phyloP scores from a whole-genome alignment of 805 yeast species.

The Metschnikowia vanudenii region DNA sequence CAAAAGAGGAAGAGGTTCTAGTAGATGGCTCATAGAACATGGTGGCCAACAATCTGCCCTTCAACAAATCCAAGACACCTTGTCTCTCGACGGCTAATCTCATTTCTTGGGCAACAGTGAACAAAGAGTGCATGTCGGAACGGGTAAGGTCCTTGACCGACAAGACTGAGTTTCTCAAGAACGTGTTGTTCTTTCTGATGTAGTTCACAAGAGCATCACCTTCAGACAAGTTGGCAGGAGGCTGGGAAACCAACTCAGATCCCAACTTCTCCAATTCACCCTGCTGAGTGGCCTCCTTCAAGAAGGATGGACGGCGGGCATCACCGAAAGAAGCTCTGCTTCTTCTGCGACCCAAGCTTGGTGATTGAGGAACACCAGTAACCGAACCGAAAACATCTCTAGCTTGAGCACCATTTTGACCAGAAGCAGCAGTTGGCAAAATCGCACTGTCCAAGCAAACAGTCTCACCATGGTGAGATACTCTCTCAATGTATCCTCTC shows the following conservation, averaged over 20 bases:
- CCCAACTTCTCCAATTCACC: conserved; percentile 50
- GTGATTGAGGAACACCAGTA: conserved; percentile 46
- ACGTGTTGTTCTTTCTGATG: conserved; percentile 83
- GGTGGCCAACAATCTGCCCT: conserved; percentile 89
- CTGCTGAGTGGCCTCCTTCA: conserved; percentile 38
- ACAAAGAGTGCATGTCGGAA: conserved; percentile 85
- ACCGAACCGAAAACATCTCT: conserved; percentile 43
- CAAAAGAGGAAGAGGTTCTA: conserved; percentile 93
- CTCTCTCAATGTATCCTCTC: conserved; percentile 87
- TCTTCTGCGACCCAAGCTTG: conserved; percentile 32
- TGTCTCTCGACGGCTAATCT: conserved; percentile 94
- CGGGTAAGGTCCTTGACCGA: conserved; percentile 87
- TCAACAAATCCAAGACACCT: conserved; percentile 87
- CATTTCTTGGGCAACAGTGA: conserved; percentile 97
- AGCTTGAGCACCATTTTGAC: conserved; percentile 50
- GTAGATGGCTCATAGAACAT: conserved; percentile 98
- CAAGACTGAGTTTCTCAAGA: conserved; percentile 81
- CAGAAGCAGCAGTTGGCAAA: conserved; percentile 53
- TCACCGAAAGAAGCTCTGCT: conserved; percentile 35
- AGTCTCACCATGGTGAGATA: conserved; percentile 71
- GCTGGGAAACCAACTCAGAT: conserved; percentile 69
- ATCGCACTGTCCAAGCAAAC: conserved; percentile 82
- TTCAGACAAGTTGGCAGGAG: conserved; percentile 69
- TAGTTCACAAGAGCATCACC: conserved; percentile 76
- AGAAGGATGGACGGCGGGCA: conserved; percentile 36